A percentile compares a stretch with the other conserved stretches of the same genome.
Conservation (phyloP, 2,329 filamentous ascomycete species). For the Penicillium rolfsii region DNA sequence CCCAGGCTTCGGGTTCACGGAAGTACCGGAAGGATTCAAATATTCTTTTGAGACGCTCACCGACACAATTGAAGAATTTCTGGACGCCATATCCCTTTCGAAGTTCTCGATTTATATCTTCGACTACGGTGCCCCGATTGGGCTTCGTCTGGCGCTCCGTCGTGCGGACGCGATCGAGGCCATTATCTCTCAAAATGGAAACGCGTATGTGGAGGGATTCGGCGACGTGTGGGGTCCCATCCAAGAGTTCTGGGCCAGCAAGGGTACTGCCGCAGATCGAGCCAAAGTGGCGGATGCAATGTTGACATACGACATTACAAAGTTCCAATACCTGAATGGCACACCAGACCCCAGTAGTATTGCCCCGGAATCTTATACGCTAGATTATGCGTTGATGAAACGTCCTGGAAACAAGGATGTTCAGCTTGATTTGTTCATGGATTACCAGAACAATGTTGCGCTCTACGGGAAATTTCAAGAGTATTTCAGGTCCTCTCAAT, state of each 20-base stretch:
- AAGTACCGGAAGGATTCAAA: conserved; percentile 50
- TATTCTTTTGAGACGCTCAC: conserved; percentile 61
- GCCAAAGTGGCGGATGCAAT: conserved; percentile 39
- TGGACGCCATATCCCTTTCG: conserved; percentile 51
- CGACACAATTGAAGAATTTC: conserved; percentile 53
- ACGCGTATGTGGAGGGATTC: conserved; percentile 62
- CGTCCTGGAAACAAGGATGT: conserved; percentile 55
- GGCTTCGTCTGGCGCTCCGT: conserved; percentile 57
- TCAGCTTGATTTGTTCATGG: conserved; percentile 61
- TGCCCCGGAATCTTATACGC: conserved; percentile 51
- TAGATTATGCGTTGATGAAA: conserved; percentile 58
- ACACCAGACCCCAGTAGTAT: conserved; percentile 40
- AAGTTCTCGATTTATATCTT: conserved; percentile 63
- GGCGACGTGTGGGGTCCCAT: conserved; percentile 57
- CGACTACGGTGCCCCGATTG: conserved; percentile 64
- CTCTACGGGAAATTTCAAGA: conserved; percentile 61
- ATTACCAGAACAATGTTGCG: conserved; percentile 59
- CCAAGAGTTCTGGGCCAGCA: conserved; percentile 51
- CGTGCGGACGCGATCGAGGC: conserved; percentile 54
- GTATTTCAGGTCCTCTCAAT: conserved; percentile 55
- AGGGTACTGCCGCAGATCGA: conserved; percentile 39
- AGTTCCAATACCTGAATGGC: conserved; percentile 52
- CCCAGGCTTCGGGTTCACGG: conserved; percentile 63
- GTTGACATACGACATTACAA: conserved; percentile 47
- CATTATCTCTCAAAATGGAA: conserved; percentile 64